phyloP scores from a whole-genome alignment of 2,329 filamentous ascomycete genomes.

The Pyrenophora seminiperda region DNA sequence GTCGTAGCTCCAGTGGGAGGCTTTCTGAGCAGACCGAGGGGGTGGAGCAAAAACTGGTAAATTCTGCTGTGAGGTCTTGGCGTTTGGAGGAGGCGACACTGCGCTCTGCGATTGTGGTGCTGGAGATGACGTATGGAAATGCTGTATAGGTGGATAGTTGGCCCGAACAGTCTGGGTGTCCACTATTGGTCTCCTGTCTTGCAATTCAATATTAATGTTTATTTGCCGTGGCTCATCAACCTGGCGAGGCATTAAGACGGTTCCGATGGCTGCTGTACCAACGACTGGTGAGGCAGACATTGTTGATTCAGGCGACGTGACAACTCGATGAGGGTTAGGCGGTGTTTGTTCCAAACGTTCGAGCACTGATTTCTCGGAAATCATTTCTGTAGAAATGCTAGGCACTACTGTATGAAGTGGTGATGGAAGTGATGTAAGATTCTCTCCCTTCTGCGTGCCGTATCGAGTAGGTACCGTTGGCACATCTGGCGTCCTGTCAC shows the following conservation, averaged over 20 bases:
- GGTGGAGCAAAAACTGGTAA: slow-evolving; percentile 42
- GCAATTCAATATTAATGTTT: slow-evolving; percentile 42
- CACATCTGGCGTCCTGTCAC: slow-evolving; percentile 38
- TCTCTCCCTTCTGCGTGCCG: slow-evolving; percentile 26
- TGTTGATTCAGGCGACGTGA: slow-evolving; percentile 35
- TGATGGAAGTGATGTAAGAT: slow-evolving; percentile 16
- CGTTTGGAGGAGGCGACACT: slow-evolving; percentile 13
- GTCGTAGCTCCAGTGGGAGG: slow-evolving; percentile 35
- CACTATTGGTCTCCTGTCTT: slow-evolving; percentile 30
- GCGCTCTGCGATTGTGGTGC: slow-evolving; percentile 18
- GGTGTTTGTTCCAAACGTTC: slow-evolving; percentile 14
- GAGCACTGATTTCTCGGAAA: slow-evolving; percentile 5
- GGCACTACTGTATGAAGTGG: background rate
- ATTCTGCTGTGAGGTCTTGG: slow-evolving; percentile 21
- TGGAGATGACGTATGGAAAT: slow-evolving; percentile 25
- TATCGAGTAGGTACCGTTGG: slow-evolving; percentile 41
- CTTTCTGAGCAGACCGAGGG: slow-evolving; percentile 33
- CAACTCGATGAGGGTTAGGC: slow-evolving; percentile 14
- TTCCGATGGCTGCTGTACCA: slow-evolving; percentile 39
- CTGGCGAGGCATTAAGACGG: slow-evolving; percentile 42
- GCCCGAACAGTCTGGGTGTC: slow-evolving; percentile 19
- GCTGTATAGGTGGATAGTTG: slow-evolving; percentile 24
- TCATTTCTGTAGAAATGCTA: background rate
- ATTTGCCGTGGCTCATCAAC: slow-evolving; percentile 33
- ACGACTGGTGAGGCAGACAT: slow-evolving; percentile 43